Evolutionary conservation across 202 grass and related monocot genomes (phyloP), one percentile per base, ranked within the genome.

Genomic region (Setaria italica): DNA sequence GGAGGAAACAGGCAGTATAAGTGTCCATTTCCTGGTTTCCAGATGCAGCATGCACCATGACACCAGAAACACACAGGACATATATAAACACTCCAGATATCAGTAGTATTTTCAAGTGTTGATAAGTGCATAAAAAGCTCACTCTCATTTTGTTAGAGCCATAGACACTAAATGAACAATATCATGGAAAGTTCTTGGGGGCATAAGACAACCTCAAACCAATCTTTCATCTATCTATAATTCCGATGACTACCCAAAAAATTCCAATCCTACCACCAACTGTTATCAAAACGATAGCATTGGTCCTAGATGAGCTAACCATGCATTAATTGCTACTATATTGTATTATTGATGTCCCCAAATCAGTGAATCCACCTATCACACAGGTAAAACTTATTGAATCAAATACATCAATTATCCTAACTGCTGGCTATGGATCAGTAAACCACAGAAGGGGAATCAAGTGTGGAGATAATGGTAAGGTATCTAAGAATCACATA

Each of bases 401-500:
- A 81, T 35, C 16, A 55, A 74, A 50, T 62, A 45, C 15, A 87
- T 80, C 62, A 45, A 56, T 47, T 30, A 55, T 25, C 69, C 69
- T 53, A 70, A 86, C 77, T 72, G 15, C 21, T 56, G 35, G 19
- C 14, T 21, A 39, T 2, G 72, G 50, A 84, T 80, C 75, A 79
- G 21, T 32, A 35, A 62, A 62, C 8, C 12, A 53, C 16, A 65
- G 49, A 68, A 65, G n/a, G 12, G 53, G 76, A 14, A 85, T 57
- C n/a, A 8, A 20, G 41, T 62, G 12, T 68, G 66, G 3, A 55
- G 37, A 17, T 0, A 79, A 84, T 12, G 42, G 4, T 4, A 20
- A 47, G 67, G 35, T 46, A 29, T 39, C 43, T 12, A 74, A 32
- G 57, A 58, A 59, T n/a, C 13, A 84, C 75, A 17, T 47, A 99